Conservation (phyloP, 2,329 filamentous ascomycete genomes). For the Talaromyces albobiverticillius region DNA sequence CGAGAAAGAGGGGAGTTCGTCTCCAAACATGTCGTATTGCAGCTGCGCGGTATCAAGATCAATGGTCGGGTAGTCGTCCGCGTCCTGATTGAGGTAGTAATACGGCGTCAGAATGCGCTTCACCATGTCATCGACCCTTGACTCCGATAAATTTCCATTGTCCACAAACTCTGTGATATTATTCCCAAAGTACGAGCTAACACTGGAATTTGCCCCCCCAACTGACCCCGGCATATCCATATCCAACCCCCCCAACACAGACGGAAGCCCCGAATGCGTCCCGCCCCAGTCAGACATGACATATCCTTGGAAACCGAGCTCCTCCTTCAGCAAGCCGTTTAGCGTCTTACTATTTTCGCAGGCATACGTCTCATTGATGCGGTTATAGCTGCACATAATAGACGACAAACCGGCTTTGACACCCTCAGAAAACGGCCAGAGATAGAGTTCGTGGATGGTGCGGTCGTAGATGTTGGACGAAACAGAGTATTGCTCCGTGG, state of each 20-base stretch:
- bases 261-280: conserved; percentile 34
- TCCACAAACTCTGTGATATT: conserved; percentile 36
- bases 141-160: conserved; percentile 40
- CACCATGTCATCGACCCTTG: conserved; percentile 47
- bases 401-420: conserved; percentile 54
- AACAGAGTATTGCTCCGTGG: conserved; percentile 40
- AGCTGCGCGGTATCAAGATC: conserved; percentile 13
- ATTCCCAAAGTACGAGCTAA: conserved; percentile 27
- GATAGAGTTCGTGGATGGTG: conserved; percentile 61
- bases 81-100: conserved; percentile 43
- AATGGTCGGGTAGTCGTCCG: conserved; percentile 26
- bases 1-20: conserved; percentile 9
- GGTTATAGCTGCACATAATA: conserved; percentile 56
- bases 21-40: conserved; percentile 1
- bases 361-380: conserved; percentile 47
- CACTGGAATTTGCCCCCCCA: neutral
- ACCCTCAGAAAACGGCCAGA: conserved; percentile 62
- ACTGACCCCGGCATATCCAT: conserved; percentile 24
- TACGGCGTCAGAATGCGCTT: conserved; percentile 46
- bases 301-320: conserved; percentile 52
- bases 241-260: conserved; percentile 45
- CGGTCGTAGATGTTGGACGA: conserved; percentile 63
- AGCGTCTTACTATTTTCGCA: conserved; percentile 49
- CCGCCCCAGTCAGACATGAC: conserved; percentile 47
- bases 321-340: conserved; percentile 49